phyloP scores from a whole-genome alignment of 2,329 filamentous ascomycete species.

The Grosmannia penicillata region DNA sequence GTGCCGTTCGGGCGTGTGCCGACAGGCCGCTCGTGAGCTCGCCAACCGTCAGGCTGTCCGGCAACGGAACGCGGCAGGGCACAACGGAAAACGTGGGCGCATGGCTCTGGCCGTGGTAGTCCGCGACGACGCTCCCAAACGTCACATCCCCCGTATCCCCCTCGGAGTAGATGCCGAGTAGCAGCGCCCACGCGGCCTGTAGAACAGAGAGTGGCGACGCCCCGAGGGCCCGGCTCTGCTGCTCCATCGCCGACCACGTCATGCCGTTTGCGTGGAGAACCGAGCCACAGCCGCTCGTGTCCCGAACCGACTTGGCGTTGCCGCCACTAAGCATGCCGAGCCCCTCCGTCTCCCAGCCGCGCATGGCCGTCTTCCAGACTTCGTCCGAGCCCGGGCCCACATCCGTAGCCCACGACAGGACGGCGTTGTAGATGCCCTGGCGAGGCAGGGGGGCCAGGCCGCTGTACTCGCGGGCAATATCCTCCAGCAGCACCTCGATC shows the following conservation, averaged over 20 bases:
- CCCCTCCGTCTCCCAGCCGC: conserved; percentile 11
- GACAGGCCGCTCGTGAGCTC: neutral
- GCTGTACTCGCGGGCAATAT: conserved; percentile 14
- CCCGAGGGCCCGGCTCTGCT: conserved; percentile 11
- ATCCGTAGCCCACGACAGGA: neutral
- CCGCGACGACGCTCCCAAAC: conserved; percentile 20
- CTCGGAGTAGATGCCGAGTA: conserved; percentile 18
- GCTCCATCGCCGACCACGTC: conserved; percentile 1
- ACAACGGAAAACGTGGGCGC: conserved; percentile 20
- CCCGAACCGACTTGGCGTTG: conserved; percentile 6
- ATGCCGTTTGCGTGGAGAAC: neutral
- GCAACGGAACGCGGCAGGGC: conserved; percentile 16
- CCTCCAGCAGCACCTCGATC: conserved; percentile 17
- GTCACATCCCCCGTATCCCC: conserved; percentile 18
- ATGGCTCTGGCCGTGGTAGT: conserved; percentile 14
- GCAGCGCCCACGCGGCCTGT: conserved; percentile 20
- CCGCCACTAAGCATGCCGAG: conserved; percentile 12
- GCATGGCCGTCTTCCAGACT: conserved; percentile 6
- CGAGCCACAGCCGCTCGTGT: neutral
- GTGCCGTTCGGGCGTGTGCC: conserved; percentile 4
- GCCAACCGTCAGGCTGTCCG: conserved; percentile 2
- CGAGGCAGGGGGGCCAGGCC: conserved; percentile 9
- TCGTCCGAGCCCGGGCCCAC: conserved; percentile 7
- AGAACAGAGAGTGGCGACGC: conserved; percentile 19
- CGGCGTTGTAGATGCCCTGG: conserved; percentile 4